phyloP scores from a whole-genome alignment of 495 filamentous ascomycete species.

The Haplographium delicatum region DNA sequence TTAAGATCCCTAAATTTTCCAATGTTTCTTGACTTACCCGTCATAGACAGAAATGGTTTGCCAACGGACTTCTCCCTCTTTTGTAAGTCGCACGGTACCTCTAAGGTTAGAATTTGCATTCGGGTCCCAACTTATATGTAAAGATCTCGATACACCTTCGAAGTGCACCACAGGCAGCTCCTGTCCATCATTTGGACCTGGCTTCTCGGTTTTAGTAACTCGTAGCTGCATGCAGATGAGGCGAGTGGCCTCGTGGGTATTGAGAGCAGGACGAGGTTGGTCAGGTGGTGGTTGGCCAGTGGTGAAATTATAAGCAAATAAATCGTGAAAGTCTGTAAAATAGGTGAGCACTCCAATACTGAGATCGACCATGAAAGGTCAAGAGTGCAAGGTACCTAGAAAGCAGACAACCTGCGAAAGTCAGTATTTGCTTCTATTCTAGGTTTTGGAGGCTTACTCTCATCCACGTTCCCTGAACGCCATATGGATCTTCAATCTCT shows the following conservation, averaged over 20 bases:
- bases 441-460: too few species aligned
- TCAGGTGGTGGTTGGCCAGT: slow-evolving; percentile 26
- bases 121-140: slow-evolving; percentile 53
- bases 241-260: slow-evolving; percentile 53
- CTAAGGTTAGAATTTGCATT: slow-evolving; percentile 50
- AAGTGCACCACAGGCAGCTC: slow-evolving; percentile 54
- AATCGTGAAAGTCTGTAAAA: slow-evolving; percentile 52
- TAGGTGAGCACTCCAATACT: not conserved
- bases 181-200: slow-evolving; percentile 45
- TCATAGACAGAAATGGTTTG: slow-evolving; percentile 56
- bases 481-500: slow-evolving; percentile 50
- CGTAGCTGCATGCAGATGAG: slow-evolving; percentile 59
- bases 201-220: slow-evolving; percentile 44
- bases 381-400: slow-evolving; percentile 27
- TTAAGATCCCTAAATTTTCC: not conserved
- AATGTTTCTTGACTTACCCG: slow-evolving; percentile 34
- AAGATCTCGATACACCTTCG: slow-evolving; percentile 44
- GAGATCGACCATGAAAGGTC: not conserved
- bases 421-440: too few species aligned
- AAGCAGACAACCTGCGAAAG: slow-evolving; percentile 55
- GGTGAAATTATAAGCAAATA: slow-evolving; percentile 57
- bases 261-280: slow-evolving; percentile 42
- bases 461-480: slow-evolving; percentile 48
- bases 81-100: slow-evolving; percentile 52
- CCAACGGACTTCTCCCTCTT: slow-evolving; percentile 62